These are phyloP conservation scores for Kregervanrija pseudodelftensis DNA, from an alignment of 805 yeast genomes.

Conservation along the genomic window DNA sequence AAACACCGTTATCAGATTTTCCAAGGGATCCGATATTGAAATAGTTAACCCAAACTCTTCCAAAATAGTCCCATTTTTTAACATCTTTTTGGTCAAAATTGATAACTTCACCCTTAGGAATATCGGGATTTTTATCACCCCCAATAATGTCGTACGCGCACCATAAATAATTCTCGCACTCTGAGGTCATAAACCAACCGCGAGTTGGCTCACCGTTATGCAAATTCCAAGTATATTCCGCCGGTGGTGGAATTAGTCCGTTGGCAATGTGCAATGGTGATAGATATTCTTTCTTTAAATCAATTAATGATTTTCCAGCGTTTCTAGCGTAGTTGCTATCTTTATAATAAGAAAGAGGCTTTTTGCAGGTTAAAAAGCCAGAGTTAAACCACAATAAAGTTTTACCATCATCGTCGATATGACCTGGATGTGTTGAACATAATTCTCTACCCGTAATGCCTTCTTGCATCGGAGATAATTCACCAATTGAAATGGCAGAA, in stretches of 20 bases:
- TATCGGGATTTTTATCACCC: constrained; percentile 33
- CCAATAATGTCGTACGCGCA: constrained; percentile 56
- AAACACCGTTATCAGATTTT: constrained; percentile 20
- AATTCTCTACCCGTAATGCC: constrained; percentile 30
- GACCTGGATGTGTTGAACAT: constrained; percentile 61
- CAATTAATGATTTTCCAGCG: constrained; percentile 18
- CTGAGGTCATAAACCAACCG: constrained; percentile 49
- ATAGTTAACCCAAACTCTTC: constrained; percentile 46
- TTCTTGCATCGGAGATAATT: constrained; percentile 17
- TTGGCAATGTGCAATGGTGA: constrained; percentile 37
- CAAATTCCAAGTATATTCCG: constrained; percentile 24
- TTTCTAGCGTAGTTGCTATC: constrained; percentile 30
- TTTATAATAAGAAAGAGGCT: constrained; percentile 31
- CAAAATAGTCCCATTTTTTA: constrained; percentile 34
- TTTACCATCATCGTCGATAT: constrained; percentile 43
- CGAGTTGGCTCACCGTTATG: constrained; percentile 37
- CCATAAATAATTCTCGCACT: constrained; percentile 52
- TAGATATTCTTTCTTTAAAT: constrained; percentile 30
- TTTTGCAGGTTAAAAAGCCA: constrained; percentile 56
- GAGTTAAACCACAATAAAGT: constrained; percentile 63
- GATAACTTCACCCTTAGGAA: constrained; percentile 39
- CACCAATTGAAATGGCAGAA: constrained; percentile 55
- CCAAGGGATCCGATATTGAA: constrained; percentile 24
- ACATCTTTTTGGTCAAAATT: constrained; percentile 26
- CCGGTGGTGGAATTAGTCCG: constrained; percentile 48